Evolutionary conservation across 768 basidiomycete species (phyloP).

Genomic region (Russula abietina): DNA sequence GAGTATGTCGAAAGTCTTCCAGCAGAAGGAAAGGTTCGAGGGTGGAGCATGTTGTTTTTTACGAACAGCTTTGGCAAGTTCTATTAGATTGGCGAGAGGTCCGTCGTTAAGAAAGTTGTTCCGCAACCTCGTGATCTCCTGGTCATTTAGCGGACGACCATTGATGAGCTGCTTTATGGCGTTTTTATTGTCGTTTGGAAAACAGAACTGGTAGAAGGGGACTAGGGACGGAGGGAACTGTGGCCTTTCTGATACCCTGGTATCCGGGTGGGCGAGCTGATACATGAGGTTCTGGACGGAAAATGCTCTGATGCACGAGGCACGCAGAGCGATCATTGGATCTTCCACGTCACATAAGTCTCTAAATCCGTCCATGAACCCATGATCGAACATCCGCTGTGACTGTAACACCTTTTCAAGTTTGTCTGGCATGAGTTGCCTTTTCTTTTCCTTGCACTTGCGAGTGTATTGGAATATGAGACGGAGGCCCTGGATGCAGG

Average conservation of each 20-base stretch:
- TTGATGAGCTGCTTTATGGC: too few relatives aligned
- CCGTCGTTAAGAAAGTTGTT: background rate
- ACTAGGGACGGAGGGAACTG: background rate
- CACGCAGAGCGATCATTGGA: background rate
- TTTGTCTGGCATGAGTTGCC: background rate
- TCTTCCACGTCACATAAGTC: background rate
- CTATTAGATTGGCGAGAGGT: constrained; percentile 6
- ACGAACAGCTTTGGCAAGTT: background rate
- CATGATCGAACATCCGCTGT: too few relatives aligned
- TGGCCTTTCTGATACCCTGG: too few relatives aligned
- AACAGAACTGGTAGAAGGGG: background rate
- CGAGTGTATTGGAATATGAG: constrained; percentile 1
- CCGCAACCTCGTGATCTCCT: background rate
- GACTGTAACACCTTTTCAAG: too few relatives aligned
- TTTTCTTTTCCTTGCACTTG: too few relatives aligned
- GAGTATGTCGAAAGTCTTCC: constrained; percentile 10
- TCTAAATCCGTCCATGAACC: too few relatives aligned
- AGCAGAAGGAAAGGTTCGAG: constrained; percentile 5
- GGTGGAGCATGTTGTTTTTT: background rate
- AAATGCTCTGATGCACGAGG: constrained; percentile 1
- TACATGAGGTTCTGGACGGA: constrained; percentile 1
- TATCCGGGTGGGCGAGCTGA: background rate
- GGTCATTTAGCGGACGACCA: too few relatives aligned
- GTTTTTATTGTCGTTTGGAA: background rate
- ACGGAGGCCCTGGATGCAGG: constrained; percentile 2